These are phyloP conservation scores for Diplodia corticola DNA, from an alignment of 2,329 filamentous ascomycete species.

Conservation along the genomic window DNA sequence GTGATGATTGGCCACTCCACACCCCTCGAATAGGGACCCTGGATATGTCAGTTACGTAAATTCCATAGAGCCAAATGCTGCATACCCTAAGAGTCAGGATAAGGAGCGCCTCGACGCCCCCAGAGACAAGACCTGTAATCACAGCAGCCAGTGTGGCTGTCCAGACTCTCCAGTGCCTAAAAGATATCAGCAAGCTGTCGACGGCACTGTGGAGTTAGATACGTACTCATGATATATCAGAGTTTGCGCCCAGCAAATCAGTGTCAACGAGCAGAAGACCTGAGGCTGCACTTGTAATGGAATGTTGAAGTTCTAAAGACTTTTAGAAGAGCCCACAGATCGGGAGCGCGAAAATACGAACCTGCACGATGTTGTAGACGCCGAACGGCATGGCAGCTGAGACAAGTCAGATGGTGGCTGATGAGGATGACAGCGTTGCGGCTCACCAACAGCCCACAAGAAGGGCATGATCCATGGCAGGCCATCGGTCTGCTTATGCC, in stretches of 20 bases:
- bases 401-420: slow-evolving; percentile 1
- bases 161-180: slow-evolving; percentile 50
- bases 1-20: slow-evolving; percentile 56
- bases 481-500: slow-evolving; percentile 61
- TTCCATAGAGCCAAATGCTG: not conserved
- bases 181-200: slow-evolving; percentile 28
- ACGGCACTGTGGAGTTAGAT: not conserved
- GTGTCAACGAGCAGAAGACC: slow-evolving; percentile 51
- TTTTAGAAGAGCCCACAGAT: not conserved
- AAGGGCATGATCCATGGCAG: slow-evolving; percentile 63
- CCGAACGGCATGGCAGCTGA: slow-evolving; percentile 49
- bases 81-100: slow-evolving; percentile 58
- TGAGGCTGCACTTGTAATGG: slow-evolving; percentile 58
- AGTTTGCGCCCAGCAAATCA: slow-evolving; percentile 55
- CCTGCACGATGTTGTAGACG: slow-evolving; percentile 54
- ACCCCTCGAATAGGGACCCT: slow-evolving; percentile 58
- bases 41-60: not conserved
- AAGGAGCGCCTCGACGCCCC: slow-evolving; percentile 56
- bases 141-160: slow-evolving; percentile 49
- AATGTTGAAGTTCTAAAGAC: slow-evolving; percentile 54
- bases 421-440: not conserved
- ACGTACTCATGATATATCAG: slow-evolving; percentile 53
- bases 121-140: slow-evolving; percentile 48
- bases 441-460: slow-evolving; percentile 59
- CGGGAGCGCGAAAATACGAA: slow-evolving; percentile 27